Evolutionary conservation across 148 eudicot species (phyloP), one percentile per base, ranked within the genome.

Genomic region (Silene conica): DNA sequence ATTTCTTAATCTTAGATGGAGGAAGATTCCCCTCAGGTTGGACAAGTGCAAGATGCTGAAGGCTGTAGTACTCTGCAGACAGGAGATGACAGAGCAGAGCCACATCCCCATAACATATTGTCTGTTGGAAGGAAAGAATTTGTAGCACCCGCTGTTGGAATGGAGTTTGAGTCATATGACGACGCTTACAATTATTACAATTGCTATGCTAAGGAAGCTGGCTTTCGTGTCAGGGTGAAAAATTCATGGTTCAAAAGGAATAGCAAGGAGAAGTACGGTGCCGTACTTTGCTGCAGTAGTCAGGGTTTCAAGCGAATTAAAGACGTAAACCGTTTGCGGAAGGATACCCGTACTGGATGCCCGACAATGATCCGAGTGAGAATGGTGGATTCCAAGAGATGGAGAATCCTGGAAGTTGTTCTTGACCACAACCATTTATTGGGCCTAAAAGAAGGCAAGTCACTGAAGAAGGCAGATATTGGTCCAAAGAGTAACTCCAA

Each of bases 131-230:
- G 74, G 70, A 89, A 85, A 77, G 92, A 85, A 68, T 92, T 89
- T 81, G 92, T 83, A 26, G 80, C 95, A 34, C 95, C 97, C 52
- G 85, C 90, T 19, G 83, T 80, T 5, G 95, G 92, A 25, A 86
- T 89, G 95, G 97, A 92, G 78, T 92, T 92, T 69, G 97, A 92
- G 74, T 87, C 98, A 19, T 92, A 90, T 69, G 96, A 92, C 20
- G 98, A 92, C 78, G 96, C 92, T 16, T 90, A 92, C 77, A 90
- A 90, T 78, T 92, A 92, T 63, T 90, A 86, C 61, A 87, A 76
- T 54, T 90, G 93, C 60, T 90, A 92, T 70, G 98, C 93, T 2
- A 86, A 78, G 81, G 96, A 90, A 76, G 78, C 78, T 26, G 98
- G 98, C 0, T 90, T 92, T 67, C 81, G 88, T 69, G 91, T 92